A percentile compares a stretch with the other conserved stretches of the same genome.
Evolutionary conservation across 192 early-diverging fungal genomes (phyloP).

Genomic region (Podila minutissima): DNA sequence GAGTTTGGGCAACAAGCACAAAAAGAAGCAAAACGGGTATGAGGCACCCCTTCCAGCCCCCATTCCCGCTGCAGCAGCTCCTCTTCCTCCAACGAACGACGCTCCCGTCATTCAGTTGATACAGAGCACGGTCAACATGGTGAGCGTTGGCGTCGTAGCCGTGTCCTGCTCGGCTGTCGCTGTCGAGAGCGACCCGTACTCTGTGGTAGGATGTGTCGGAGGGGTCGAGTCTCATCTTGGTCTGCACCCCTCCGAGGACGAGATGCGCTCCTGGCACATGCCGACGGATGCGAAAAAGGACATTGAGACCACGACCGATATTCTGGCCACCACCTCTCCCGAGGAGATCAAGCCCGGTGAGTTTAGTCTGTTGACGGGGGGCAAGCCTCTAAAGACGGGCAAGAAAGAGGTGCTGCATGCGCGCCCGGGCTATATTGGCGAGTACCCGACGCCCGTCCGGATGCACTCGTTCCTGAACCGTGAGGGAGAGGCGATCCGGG

Average conservation of each 20-base stretch:
- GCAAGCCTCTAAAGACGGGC: neutral
- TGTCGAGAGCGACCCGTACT: neutral
- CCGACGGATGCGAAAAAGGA: neutral
- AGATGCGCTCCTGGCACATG: neutral
- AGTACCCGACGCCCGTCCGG: constrained; percentile 31
- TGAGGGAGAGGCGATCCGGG: constrained; percentile 7
- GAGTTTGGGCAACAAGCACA: constrained; percentile 13
- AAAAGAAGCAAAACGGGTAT: constrained; percentile 2
- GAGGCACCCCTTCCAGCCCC: neutral
- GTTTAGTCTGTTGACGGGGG: constrained; percentile 5
- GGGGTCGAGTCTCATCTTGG: neutral
- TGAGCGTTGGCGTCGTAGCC: neutral
- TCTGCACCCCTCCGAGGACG: neutral
- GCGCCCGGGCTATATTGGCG: constrained; percentile 29
- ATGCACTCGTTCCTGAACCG: constrained; percentile 30
- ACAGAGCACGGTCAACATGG: neutral
- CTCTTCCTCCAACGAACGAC: neutral
- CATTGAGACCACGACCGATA: neutral
- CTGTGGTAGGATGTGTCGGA: neutral
- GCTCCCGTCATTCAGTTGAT: neutral
- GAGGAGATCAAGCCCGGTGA: neutral
- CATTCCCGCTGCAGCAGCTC: neutral
- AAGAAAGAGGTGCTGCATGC: constrained; percentile 18
- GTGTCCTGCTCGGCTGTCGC: constrained; percentile 1
- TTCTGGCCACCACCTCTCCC: neutral